A percentile compares a stretch with the other conserved stretches of the same genome.
These are phyloP conservation scores for Colletotrichum sp. DNA, from an alignment of 2,329 filamentous ascomycete species.

Conservation along the genomic window DNA sequence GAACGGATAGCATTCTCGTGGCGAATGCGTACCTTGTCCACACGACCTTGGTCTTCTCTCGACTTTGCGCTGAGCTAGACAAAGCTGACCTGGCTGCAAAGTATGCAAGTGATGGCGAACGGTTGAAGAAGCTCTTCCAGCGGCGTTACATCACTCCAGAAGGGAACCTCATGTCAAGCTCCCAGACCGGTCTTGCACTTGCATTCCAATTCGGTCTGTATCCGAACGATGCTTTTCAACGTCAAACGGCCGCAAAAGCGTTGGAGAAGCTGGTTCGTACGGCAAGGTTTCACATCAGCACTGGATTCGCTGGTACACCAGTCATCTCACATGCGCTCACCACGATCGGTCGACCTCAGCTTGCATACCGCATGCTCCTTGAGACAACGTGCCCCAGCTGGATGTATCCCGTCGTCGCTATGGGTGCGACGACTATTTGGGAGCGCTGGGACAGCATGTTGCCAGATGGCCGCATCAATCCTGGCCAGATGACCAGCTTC, in stretches of 20 bases:
- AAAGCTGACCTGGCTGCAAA: neutral
- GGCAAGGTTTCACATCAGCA: conserved; percentile 9
- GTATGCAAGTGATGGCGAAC: neutral
- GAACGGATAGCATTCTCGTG: conserved; percentile 2
- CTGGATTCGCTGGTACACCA: conserved; percentile 9
- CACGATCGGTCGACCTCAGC: conserved; percentile 1
- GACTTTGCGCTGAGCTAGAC: neutral
- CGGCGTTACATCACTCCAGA: conserved; percentile 12
- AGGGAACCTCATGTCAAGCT: conserved; percentile 13
- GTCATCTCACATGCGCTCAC: conserved; percentile 16
- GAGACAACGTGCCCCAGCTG: conserved; percentile 39
- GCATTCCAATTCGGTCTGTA: conserved; percentile 15
- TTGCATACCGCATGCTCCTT: conserved; percentile 42
- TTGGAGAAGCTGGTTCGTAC: conserved; percentile 5
- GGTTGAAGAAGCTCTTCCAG: neutral
- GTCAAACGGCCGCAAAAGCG: neutral
- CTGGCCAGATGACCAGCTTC: conserved; percentile 45
- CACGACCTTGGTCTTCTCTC: neutral
- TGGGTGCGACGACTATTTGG: conserved; percentile 46
- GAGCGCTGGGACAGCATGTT: conserved; percentile 47
- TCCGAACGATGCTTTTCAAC: neutral
- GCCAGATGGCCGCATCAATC: conserved; percentile 40
- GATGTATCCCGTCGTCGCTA: conserved; percentile 39
- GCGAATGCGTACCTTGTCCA: conserved; percentile 12
- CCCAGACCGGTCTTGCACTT: conserved; percentile 8